Base-by-base conservation (phyloP, 257 asterid genomes). In the Anisodus tanguticus region DNA sequence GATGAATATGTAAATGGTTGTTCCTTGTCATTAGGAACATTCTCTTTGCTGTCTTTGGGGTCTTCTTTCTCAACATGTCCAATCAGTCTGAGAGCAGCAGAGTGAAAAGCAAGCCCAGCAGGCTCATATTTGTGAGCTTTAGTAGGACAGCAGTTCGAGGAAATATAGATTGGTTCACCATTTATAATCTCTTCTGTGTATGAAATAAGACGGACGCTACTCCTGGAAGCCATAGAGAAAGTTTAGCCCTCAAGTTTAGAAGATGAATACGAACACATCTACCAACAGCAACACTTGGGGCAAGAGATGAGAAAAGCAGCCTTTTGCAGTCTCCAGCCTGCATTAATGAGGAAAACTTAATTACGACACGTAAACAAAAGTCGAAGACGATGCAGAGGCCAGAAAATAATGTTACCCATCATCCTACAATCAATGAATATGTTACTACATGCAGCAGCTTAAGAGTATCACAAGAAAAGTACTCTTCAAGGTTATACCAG, bases 61-160 rank as follows among this genome's bases (percentile, higher is more conserved):
- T 26, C 87, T 6, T 85, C 91, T 85, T 92, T 96, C 89, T 89
- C 93, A 41, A 72, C 83, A 69, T 90, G 88, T 12, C 99, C 99
- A 13, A 13, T 3, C 84, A 90, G 85, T 91, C 94, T 94, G 76
- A 93, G 97, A 26, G 97, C 98, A 86, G 92, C 97, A 62, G 89
- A 86, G 84, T 97, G 97, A 88, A 97, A 97, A 53, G 97, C 82
- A 90, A 90, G 97, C 83, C 99, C 99, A 51, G 99, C 99, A 9
- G 99, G 98, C 74, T 97, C 99, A 5, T 53, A 87, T 43, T 87
- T 87, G 60, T 45, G 72, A 6, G 93, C 92, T 90, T 94, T 97
- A 85, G 90, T 59, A 12, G 98, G 99, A 82, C 88, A 90, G 86
- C 94, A 47, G 86, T 94, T 93, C 16, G 95, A 93, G 37, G 94